A percentile compares a stretch with the other conserved stretches of the same genome.
Conservation (phyloP, 495 filamentous ascomycete species). For the Jackrogersella minutella region DNA sequence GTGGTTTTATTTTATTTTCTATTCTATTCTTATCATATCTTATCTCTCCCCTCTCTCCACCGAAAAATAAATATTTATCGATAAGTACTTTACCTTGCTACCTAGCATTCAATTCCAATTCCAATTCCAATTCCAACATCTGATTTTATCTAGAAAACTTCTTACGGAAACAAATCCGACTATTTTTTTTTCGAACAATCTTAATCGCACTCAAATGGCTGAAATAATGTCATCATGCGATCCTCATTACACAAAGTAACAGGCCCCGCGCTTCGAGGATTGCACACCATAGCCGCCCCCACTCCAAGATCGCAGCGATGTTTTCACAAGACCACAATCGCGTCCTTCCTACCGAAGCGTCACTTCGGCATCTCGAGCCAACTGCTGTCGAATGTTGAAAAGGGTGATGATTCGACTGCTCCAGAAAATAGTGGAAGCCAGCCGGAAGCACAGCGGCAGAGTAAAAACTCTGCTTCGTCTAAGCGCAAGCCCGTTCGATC, state of each 20-base stretch:
- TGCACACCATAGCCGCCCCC: slow-evolving; percentile 27
- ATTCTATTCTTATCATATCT: slow-evolving; percentile 5
- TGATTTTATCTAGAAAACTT: not conserved
- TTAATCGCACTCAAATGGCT: slow-evolving; percentile 23
- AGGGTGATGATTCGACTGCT: slow-evolving; percentile 1
- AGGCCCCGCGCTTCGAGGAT: slow-evolving; percentile 31
- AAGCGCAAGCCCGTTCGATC: slow-evolving; percentile 53
- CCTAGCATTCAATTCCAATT: not conserved
- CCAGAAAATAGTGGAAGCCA: slow-evolving; percentile 14
- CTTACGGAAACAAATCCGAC: not conserved
- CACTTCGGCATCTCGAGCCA: slow-evolving; percentile 53
- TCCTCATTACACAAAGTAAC: slow-evolving; percentile 38
- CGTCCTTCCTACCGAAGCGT: slow-evolving; percentile 47
- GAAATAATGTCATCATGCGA: slow-evolving; percentile 38
- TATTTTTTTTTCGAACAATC: not conserved
- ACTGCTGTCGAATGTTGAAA: slow-evolving; percentile 44
- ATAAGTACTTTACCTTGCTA: not conserved
- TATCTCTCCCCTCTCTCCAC: not conserved
- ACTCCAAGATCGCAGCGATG: slow-evolving; percentile 26
- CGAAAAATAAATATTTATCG: not conserved
- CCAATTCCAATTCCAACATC: not conserved
- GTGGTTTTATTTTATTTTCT: too few species aligned
- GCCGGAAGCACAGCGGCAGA: slow-evolving; percentile 14
- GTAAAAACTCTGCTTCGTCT: slow-evolving; percentile 27
- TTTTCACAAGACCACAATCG: slow-evolving; percentile 45